Percentiles rank a stretch among this genome's conserved stretches.
phyloP scores from a whole-genome alignment of 768 basidiomycete genomes.

The Paxillus involutus region DNA sequence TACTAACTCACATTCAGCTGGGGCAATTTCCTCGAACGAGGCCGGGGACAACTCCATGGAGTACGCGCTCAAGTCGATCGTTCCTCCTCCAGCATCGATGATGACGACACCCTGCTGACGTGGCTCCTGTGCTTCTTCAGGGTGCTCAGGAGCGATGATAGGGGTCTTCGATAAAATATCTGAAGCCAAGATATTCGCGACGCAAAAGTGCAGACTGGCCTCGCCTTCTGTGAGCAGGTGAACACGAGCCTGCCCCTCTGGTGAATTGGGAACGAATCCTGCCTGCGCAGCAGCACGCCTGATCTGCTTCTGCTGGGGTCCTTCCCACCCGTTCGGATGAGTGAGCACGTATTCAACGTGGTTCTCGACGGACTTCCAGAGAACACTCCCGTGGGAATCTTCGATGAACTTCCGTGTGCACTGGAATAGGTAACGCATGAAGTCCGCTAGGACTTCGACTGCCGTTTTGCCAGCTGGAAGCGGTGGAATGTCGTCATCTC shows the following conservation, averaged over 20 bases:
- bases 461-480: conserved; percentile 38
- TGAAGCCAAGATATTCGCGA: conserved; percentile 41
- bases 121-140: conserved; percentile 18
- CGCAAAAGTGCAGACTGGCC: conserved; percentile 57
- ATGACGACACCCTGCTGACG: conserved; percentile 38
- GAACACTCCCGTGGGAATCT: conserved; percentile 38
- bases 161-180: conserved; percentile 24
- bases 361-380: conserved; percentile 41
- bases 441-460: conserved; percentile 43
- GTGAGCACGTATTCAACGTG: conserved; percentile 50
- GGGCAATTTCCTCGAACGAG: conserved; percentile 36
- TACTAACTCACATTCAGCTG: conserved; percentile 28
- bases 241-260: conserved; percentile 38
- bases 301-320: conserved; percentile 53
- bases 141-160: conserved; percentile 16
- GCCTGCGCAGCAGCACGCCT: conserved; percentile 51
- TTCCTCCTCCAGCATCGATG: conserved; percentile 50
- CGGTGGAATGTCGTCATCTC: conserved; percentile 28
- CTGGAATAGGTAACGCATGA: conserved; percentile 40
- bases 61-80: conserved; percentile 40
- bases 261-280: conserved; percentile 44
- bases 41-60: conserved; percentile 39
- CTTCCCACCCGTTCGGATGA: conserved; percentile 67
- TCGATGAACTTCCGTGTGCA: conserved; percentile 45
- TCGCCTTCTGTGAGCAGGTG: conserved; percentile 63